phyloP scores from a whole-genome alignment of 2,329 filamentous ascomycete genomes.

The Juglanconis juglandina region DNA sequence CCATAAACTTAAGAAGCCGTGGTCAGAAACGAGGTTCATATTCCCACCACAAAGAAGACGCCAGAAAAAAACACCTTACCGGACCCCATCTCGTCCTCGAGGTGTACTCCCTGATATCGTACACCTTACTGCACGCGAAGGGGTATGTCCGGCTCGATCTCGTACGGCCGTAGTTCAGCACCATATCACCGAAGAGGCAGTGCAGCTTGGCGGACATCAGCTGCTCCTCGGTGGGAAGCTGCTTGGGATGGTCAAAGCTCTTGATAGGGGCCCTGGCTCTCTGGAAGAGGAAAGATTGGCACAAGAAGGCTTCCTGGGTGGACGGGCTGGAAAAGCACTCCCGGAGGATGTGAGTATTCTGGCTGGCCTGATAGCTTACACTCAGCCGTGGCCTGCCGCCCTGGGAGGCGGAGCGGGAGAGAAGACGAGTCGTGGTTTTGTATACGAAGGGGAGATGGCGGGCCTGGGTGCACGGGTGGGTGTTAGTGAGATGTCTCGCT shows the following conservation, averaged over 20 bases:
- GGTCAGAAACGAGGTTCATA: background rate
- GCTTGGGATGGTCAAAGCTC: constrained; percentile 11
- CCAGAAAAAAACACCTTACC: background rate
- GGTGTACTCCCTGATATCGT: constrained; percentile 69
- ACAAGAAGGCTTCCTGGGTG: constrained; percentile 60
- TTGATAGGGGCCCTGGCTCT: constrained; percentile 42
- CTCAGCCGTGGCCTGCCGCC: constrained; percentile 29
- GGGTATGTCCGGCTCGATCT: constrained; percentile 45
- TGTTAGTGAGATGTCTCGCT: background rate
- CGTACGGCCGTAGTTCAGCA: constrained; percentile 37
- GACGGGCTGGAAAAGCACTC: constrained; percentile 42
- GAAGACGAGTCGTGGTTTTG: constrained; percentile 41
- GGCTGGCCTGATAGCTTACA: constrained; percentile 41
- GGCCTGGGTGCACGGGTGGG: constrained; percentile 27
- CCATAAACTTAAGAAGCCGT: constrained; percentile 43
- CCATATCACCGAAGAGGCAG: constrained; percentile 63
- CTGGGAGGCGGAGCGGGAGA: constrained; percentile 40
- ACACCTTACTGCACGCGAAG: constrained; percentile 66
- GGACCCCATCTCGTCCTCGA: constrained; percentile 65
- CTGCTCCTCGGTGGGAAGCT: constrained; percentile 39
- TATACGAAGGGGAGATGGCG: constrained; percentile 47
- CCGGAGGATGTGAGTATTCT: constrained; percentile 42
- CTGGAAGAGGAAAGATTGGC: constrained; percentile 60
- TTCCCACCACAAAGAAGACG: background rate
- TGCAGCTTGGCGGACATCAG: constrained; percentile 71